phyloP scores from a whole-genome alignment of 192 early-diverging fungal species.

The Jimgerdemannia lactiflua region DNA sequence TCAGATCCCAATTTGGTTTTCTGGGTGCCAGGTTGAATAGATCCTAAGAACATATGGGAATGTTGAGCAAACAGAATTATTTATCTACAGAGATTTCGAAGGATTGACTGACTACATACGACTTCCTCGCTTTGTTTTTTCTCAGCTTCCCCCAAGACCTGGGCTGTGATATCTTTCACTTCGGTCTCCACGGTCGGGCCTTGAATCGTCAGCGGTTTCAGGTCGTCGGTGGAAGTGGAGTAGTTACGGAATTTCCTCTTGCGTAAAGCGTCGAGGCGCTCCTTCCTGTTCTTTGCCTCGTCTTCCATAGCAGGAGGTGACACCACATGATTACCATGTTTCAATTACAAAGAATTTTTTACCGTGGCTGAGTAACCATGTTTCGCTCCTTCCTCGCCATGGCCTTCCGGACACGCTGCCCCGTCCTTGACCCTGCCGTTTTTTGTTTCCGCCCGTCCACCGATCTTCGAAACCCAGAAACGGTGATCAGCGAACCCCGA shows the following conservation, averaged over 20 bases:
- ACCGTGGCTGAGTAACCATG: neutral
- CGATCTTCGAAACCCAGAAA: slow-evolving; percentile 11
- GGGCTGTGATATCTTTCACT: slow-evolving; percentile 45
- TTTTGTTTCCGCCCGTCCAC: neutral
- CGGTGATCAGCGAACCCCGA: slow-evolving; percentile 4
- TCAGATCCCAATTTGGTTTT: slow-evolving; percentile 90
- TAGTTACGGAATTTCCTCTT: slow-evolving; percentile 38
- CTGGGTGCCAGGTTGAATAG: slow-evolving; percentile 79
- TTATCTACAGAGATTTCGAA: too few species aligned
- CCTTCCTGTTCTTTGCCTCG: slow-evolving; percentile 62
- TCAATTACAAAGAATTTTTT: neutral
- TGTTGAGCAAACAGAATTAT: neutral
- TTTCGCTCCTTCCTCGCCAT: neutral
- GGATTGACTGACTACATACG: slow-evolving; percentile 32
- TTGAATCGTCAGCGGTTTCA: slow-evolving; percentile 42
- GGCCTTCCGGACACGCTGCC: neutral
- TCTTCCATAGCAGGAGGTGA: slow-evolving; percentile 45
- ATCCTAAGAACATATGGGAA: slow-evolving; percentile 47
- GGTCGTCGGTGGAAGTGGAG: slow-evolving; percentile 23
- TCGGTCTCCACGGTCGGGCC: slow-evolving; percentile 51
- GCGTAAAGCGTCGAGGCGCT: slow-evolving; percentile 58
- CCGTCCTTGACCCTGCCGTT: neutral
- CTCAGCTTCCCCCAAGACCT: slow-evolving; percentile 50
- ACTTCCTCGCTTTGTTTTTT: slow-evolving; percentile 58
- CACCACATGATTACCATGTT: neutral